phyloP scores from a whole-genome alignment of 148 eudicot species.

The Nepenthes mirabilis region DNA sequence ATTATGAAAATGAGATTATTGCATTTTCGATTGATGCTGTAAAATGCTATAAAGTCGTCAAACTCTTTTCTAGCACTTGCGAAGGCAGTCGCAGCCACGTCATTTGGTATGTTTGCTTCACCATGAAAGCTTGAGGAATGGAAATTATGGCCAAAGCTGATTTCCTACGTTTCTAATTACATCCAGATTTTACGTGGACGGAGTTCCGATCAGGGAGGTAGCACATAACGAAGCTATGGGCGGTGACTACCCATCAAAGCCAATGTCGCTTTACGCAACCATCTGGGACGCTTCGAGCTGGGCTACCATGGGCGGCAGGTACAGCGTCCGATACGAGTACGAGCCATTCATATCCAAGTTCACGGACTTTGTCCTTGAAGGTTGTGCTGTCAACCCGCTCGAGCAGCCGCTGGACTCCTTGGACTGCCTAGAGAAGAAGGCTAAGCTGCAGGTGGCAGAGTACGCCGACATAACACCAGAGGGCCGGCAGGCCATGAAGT shows the following conservation, averaged over 20 bases:
- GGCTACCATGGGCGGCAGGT: conserved; percentile 25
- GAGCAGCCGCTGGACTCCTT: conserved; percentile 12
- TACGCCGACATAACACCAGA: conserved; percentile 34
- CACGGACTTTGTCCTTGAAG: conserved; percentile 56
- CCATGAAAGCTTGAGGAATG: too few relatives aligned
- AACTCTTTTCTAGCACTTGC: too few relatives aligned
- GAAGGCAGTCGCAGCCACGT: too few relatives aligned
- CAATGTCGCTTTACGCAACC: conserved; percentile 26
- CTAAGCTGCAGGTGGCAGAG: conserved; percentile 20
- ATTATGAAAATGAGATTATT: too few relatives aligned
- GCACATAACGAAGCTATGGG: conserved; percentile 10
- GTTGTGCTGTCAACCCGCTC: conserved; percentile 56
- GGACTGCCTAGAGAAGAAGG: conserved; percentile 25
- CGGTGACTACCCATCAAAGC: conserved; percentile 26
- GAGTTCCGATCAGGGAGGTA: conserved; percentile 16
- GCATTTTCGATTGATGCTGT: too few relatives aligned
- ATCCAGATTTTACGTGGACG: conserved; percentile 21
- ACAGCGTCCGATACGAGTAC: conserved; percentile 28
- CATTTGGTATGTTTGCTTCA: too few relatives aligned
- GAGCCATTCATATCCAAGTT: conserved; percentile 76
- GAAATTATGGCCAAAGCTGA: not conserved
- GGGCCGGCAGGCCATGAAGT: conserved; percentile 41
- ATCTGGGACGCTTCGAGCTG: conserved; percentile 30
- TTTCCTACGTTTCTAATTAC: not conserved
- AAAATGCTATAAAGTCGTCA: too few relatives aligned